Percentiles rank a stretch among this genome's conserved stretches.
These are phyloP conservation scores for Naganishia randhawae DNA, from an alignment of 768 basidiomycete species.

Conservation along the genomic window DNA sequence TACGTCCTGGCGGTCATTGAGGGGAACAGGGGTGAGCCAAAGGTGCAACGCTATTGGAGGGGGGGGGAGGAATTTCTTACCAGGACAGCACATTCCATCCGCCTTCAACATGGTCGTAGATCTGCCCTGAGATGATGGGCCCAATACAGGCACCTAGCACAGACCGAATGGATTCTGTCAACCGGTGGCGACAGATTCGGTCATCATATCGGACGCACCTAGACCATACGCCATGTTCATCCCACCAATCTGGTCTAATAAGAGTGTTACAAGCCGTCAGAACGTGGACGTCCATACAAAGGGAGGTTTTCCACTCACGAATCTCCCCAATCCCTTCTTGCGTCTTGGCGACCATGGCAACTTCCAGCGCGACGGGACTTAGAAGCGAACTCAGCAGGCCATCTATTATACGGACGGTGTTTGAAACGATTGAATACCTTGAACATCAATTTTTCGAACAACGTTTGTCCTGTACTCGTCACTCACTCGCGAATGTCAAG, in stretches of 20 bases:
- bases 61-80: not conserved
- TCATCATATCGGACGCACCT: not conserved
- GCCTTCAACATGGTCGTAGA: conserved; percentile 35
- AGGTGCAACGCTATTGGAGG: not conserved
- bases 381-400: conserved; percentile 25
- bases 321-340: conserved; percentile 40
- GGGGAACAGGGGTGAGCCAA: not conserved
- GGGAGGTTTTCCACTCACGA: conserved; percentile 19
- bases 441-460: not conserved
- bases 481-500: conserved; percentile 37
- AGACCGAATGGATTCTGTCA: not conserved
- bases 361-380: conserved; percentile 34
- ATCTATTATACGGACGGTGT: not conserved
- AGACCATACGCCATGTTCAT: conserved; percentile 37
- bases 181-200: conserved; percentile 20
- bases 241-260: conserved; percentile 38
- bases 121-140: conserved; percentile 38
- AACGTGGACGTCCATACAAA: not conserved
- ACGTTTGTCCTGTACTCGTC: not conserved
- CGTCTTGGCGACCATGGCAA: conserved; percentile 32
- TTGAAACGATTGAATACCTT: too few species aligned
- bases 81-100: conserved; percentile 39
- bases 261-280: not conserved
- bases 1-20: not conserved
- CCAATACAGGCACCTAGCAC: conserved; percentile 18